These are phyloP conservation scores for Aspergillus sp. DNA, from an alignment of 2,329 filamentous ascomycete genomes.

Conservation along the genomic window DNA sequence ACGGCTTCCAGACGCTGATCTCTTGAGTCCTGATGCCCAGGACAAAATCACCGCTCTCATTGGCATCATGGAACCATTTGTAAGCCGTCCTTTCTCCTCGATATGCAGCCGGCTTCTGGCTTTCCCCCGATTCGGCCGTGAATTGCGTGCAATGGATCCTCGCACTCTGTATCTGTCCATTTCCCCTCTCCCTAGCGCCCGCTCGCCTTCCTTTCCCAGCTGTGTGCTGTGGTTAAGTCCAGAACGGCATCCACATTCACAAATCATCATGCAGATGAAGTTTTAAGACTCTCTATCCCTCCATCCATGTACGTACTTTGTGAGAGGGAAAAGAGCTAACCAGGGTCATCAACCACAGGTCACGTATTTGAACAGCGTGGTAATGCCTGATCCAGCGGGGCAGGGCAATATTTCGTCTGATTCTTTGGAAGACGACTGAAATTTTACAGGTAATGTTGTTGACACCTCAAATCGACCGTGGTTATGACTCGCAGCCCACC, in stretches of 20 bases:
- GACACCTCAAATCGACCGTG: background rate
- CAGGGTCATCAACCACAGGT: constrained; percentile 50
- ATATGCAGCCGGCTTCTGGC: constrained; percentile 23
- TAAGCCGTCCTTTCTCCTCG: constrained; percentile 60
- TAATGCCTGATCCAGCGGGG: constrained; percentile 67
- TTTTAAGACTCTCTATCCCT: background rate
- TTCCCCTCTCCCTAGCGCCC: constrained; percentile 14
- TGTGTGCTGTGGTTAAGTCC: constrained; percentile 21
- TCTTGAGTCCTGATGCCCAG: constrained; percentile 63
- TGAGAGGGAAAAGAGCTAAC: constrained; percentile 24
- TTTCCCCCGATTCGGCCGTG: constrained; percentile 21
- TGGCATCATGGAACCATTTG: constrained; percentile 71
- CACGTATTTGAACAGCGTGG: constrained; percentile 68
- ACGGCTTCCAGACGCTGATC: constrained; percentile 64
- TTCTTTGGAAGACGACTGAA: constrained; percentile 8
- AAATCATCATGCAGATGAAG: constrained; percentile 7
- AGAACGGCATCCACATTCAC: constrained; percentile 19
- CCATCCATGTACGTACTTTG: constrained; percentile 10
- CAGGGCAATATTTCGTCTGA: constrained; percentile 39
- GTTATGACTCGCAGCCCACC: constrained; percentile 1
- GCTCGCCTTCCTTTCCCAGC: constrained; percentile 17
- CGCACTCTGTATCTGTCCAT: constrained; percentile 3
- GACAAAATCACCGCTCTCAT: constrained; percentile 66
- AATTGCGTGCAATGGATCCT: constrained; percentile 20
- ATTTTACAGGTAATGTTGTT: background rate